Evolutionary conservation across 257 asterid genomes (phyloP).

Genomic region (Fraxinus pennsylvanica): DNA sequence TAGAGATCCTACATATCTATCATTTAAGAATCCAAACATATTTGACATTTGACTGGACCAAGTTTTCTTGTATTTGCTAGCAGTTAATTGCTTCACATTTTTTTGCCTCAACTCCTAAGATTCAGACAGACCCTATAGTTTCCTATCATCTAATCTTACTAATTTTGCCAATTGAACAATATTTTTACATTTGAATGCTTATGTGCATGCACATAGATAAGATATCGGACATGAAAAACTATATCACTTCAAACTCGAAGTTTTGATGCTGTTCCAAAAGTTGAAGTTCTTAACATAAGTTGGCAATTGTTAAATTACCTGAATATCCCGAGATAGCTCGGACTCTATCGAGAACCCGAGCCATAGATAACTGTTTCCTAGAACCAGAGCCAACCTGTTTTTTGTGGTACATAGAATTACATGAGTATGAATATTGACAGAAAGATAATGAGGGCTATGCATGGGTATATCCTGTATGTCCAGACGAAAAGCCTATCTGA

Average conservation of each 20-base stretch:
- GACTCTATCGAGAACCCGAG: slow-evolving; percentile 58
- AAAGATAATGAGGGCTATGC: background rate
- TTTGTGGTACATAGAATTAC: slow-evolving; percentile 8
- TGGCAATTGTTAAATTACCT: slow-evolving; percentile 42
- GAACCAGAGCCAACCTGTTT: slow-evolving; percentile 77
- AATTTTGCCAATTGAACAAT: background rate
- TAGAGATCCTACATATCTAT: background rate
- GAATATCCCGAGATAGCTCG: slow-evolving; percentile 65
- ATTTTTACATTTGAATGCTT: background rate
- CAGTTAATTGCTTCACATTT: background rate
- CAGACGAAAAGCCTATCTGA: slow-evolving; percentile 9
- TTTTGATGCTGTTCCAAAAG: background rate
- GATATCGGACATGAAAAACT: background rate
- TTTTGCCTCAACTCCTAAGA: background rate
- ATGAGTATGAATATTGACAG: background rate
- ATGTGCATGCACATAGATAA: background rate
- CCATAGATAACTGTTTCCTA: slow-evolving; percentile 39
- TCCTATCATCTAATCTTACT: background rate
- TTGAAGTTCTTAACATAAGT: background rate
- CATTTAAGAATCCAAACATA: background rate
- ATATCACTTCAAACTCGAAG: background rate
- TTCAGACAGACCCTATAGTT: background rate
- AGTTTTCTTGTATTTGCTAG: background rate
- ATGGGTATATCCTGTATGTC: background rate
- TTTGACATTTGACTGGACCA: background rate